Conservation (phyloP, 192 early-diverging fungal genomes). For the Chytriomyces sp. region DNA sequence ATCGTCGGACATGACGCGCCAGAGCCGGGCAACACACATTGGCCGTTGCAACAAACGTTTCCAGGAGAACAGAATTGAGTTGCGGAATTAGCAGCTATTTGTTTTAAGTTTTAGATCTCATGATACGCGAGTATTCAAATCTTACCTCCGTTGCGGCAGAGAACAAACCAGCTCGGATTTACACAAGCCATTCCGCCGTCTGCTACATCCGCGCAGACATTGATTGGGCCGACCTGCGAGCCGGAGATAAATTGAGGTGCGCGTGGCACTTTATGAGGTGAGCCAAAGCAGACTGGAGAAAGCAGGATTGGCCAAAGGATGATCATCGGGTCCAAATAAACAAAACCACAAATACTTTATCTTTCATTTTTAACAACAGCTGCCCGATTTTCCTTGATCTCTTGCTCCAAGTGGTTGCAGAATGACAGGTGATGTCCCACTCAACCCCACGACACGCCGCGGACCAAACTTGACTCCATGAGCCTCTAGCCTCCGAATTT, state of each 20-base stretch:
- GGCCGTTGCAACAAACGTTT: slow-evolving; percentile 22
- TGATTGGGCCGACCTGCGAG: background rate
- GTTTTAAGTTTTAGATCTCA: background rate
- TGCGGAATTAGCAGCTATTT: background rate
- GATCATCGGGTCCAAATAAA: no score
- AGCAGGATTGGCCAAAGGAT: no score
- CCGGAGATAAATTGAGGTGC: no score
- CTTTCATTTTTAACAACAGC: no score
- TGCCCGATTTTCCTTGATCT: no score
- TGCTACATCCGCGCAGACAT: slow-evolving; percentile 1
- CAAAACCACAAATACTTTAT: no score
- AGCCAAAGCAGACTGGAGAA: no score
- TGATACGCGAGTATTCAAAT: background rate
- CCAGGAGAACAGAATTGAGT: slow-evolving; percentile 29
- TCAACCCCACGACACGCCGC: slow-evolving; percentile 4
- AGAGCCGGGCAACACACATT: slow-evolving; percentile 5
- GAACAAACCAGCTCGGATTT: slow-evolving; percentile 5
- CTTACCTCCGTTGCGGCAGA: slow-evolving; percentile 5
- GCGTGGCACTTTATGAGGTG: no score
- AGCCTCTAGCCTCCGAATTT: slow-evolving; percentile 28
- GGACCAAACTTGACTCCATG: slow-evolving; percentile 37
- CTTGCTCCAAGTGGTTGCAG: no score
- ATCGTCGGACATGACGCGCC: background rate
- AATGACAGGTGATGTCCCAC: no score
- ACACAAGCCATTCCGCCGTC: slow-evolving; percentile 11